Conservation (phyloP, 306 rosid genomes). For the Citrullus mucosospermus region DNA sequence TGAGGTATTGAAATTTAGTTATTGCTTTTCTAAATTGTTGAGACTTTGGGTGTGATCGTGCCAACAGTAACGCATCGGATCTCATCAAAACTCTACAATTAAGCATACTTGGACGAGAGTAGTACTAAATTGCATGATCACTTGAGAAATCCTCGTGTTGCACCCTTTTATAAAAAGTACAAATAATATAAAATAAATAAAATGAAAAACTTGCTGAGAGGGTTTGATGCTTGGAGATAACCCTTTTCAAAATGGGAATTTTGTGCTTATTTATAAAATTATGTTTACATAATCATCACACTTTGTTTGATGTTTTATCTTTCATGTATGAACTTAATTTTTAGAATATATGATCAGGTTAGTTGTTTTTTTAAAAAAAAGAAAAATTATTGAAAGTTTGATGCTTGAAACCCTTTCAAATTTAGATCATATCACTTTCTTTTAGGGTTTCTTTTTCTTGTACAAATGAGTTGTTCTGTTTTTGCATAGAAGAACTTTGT, state of each 20-base stretch:
- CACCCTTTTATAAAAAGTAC: too few relatives aligned
- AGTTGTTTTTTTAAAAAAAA: neutral
- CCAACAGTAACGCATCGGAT: too few relatives aligned
- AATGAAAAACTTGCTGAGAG: neutral
- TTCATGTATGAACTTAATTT: neutral
- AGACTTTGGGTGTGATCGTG: too few relatives aligned
- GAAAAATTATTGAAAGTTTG: neutral
- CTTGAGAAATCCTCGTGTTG: too few relatives aligned
- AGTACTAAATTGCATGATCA: too few relatives aligned
- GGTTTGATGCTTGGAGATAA: neutral
- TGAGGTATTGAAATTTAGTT: neutral
- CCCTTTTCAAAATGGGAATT: neutral
- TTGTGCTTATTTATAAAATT: neutral
- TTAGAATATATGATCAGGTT: neutral
- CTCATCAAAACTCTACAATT: too few relatives aligned
- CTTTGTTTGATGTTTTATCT: too few relatives aligned
- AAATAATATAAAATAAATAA: too few relatives aligned
- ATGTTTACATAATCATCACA: too few relatives aligned
- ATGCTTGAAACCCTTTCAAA: neutral
- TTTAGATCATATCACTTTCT: neutral
- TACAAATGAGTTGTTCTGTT: neutral
- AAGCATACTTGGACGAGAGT: too few relatives aligned
- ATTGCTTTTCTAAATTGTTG: neutral
- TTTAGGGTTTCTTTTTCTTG: neutral
- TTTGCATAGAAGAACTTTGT: too few relatives aligned